These are phyloP conservation scores for Phoenix dactylifera DNA, from an alignment of 176 grass and related monocot genomes.

Conservation along the genomic window DNA sequence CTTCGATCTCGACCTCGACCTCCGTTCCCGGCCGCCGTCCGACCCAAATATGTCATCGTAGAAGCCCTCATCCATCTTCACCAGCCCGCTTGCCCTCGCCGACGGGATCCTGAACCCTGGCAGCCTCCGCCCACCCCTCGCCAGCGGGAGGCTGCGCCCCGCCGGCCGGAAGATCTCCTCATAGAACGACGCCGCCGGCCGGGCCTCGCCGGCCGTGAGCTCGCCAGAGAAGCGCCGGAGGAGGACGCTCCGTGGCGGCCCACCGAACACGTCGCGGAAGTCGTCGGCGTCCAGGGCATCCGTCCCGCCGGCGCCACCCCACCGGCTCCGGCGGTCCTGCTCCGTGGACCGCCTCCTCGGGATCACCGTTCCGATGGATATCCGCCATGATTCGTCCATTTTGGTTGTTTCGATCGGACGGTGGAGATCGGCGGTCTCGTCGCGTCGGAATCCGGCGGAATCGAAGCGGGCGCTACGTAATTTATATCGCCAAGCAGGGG, in stretches of 20 bases:
- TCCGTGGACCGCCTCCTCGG: conserved; percentile 15
- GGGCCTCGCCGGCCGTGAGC: background rate
- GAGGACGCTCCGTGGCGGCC: conserved; percentile 73
- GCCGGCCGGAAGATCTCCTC: conserved; percentile 12
- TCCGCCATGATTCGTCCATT: conserved; percentile 83
- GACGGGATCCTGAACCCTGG: conserved; percentile 16
- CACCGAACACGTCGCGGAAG: conserved; percentile 85
- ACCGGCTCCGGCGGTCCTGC: conserved; percentile 42
- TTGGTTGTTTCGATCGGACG: background rate
- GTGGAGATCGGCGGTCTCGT: background rate
- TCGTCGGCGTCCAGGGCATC: conserved; percentile 33
- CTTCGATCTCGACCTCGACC: conserved; percentile 57
- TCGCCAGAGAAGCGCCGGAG: conserved; percentile 52
- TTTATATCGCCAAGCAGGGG: too few relatives aligned
- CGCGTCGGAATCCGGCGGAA: background rate
- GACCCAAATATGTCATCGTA: conserved; percentile 82
- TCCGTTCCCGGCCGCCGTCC: conserved; percentile 12
- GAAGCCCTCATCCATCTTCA: conserved; percentile 61
- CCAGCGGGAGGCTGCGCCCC: background rate
- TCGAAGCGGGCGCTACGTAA: too few relatives aligned
- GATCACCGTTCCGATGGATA: background rate
- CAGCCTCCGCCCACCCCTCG: conserved; percentile 12
- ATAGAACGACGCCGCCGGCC: background rate
- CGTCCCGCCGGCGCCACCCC: background rate
- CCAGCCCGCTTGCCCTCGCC: background rate